phyloP scores from a whole-genome alignment of 768 basidiomycete genomes.

The Punctularia strigosozonata region DNA sequence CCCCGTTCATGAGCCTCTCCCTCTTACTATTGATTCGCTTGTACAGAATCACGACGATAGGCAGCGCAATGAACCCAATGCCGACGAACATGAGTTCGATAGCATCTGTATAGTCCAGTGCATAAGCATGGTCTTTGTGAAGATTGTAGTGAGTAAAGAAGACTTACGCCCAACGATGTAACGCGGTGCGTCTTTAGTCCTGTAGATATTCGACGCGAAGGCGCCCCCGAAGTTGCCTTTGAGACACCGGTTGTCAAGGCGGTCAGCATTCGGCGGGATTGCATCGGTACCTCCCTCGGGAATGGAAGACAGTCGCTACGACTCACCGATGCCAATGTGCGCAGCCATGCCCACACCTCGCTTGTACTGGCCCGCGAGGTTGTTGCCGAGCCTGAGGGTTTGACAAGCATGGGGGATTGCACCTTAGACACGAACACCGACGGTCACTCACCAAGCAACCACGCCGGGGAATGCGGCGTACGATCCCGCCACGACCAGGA shows the following conservation, averaged over 20 bases:
- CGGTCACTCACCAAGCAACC: constrained; percentile 39
- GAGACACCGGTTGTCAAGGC: no score
- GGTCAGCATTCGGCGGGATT: no score
- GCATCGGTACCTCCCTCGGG: no score
- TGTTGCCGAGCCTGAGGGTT: constrained; percentile 60
- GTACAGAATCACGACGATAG: constrained; percentile 37
- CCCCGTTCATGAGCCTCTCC: no score
- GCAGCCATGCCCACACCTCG: constrained; percentile 57
- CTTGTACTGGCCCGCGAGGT: constrained; percentile 59
- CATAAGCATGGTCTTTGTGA: background rate
- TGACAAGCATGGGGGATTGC: no score
- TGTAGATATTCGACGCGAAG: constrained; percentile 53
- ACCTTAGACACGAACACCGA: constrained; percentile 15
- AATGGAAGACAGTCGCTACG: no score
- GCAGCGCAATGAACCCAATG: constrained; percentile 44
- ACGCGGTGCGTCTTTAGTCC: constrained; percentile 44
- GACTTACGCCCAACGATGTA: constrained; percentile 52
- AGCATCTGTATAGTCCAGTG: constrained; percentile 28
- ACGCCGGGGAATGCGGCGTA: constrained; percentile 51
- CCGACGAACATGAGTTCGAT: constrained; percentile 59
- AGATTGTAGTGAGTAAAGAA: background rate
- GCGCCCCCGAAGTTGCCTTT: constrained; percentile 58
- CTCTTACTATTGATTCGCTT: constrained; percentile 42
- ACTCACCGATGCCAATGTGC: constrained; percentile 53
- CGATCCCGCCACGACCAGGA: constrained; percentile 53